A percentile compares a stretch with the other conserved stretches of the same genome.
Evolutionary conservation across 768 basidiomycete genomes (phyloP).

Genomic region (Lyophyllum atratum): DNA sequence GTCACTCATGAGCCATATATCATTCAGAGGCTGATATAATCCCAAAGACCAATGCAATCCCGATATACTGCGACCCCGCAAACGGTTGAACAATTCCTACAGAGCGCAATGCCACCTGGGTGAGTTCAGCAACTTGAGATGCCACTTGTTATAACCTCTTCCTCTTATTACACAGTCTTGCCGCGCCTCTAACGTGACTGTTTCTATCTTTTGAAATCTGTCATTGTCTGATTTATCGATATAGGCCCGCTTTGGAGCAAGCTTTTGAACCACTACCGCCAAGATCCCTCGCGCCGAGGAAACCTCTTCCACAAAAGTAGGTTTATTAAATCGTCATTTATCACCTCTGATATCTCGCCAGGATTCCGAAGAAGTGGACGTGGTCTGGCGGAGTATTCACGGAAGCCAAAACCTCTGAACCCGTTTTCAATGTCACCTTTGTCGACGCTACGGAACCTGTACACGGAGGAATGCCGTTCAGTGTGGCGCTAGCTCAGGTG

Average conservation of each 20-base stretch:
- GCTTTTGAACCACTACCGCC: slow-evolving; percentile 24
- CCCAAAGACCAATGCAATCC: neutral
- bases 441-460: slow-evolving; percentile 43
- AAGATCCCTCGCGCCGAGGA: slow-evolving; percentile 15
- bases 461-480: slow-evolving; percentile 48
- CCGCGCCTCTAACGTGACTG: slow-evolving; percentile 35
- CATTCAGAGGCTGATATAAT: neutral
- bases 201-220: neutral
- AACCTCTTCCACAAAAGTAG: slow-evolving; percentile 23
- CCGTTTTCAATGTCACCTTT: slow-evolving; percentile 51
- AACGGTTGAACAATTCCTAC: slow-evolving; percentile 16
- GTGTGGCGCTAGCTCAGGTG: slow-evolving; percentile 40
- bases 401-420: slow-evolving; percentile 37
- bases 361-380: slow-evolving; percentile 62
- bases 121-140: slow-evolving; percentile 5
- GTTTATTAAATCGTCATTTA: neutral
- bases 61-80: neutral
- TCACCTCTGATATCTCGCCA: slow-evolving; percentile 24
- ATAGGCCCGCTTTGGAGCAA: slow-evolving; percentile 24
- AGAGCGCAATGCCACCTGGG: slow-evolving; percentile 19
- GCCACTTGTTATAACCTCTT: neutral
- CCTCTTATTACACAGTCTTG: slow-evolving; percentile 24
- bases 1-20: neutral
- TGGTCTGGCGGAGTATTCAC: slow-evolving; percentile 63
- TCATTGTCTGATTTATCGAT: neutral